Evolutionary conservation across 768 basidiomycete genomes (phyloP).

Genomic region (Amanita rimosa): DNA sequence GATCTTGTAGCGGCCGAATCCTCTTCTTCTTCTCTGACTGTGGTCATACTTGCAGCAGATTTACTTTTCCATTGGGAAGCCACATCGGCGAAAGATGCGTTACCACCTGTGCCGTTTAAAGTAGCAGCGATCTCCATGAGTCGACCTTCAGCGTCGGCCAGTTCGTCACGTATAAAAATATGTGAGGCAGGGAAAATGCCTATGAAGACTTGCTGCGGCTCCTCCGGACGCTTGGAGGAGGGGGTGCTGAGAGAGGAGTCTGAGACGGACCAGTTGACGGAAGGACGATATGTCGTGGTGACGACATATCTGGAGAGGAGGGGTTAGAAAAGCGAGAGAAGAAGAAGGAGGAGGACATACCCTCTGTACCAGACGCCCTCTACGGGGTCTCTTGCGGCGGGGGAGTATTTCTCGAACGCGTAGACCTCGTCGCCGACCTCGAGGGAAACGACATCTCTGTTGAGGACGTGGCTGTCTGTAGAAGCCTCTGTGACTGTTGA

Average conservation of each 20-base stretch:
- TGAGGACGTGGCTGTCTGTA: constrained; percentile 50
- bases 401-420: constrained; percentile 87
- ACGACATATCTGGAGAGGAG: constrained; percentile 61
- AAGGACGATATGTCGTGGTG: constrained; percentile 65
- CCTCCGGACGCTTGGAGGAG: constrained; percentile 51
- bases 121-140: constrained; percentile 66
- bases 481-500: constrained; percentile 55
- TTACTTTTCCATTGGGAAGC: constrained; percentile 28
- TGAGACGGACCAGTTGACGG: constrained; percentile 52
- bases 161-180: constrained; percentile 76
- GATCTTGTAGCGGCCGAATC: constrained; percentile 40
- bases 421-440: constrained; percentile 97
- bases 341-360: constrained; percentile 31
- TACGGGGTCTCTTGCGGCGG: constrained; percentile 52
- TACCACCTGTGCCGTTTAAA: constrained; percentile 24
- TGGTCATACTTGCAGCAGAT: constrained; percentile 38
- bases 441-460: constrained; percentile 72
- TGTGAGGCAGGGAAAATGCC: constrained; percentile 91
- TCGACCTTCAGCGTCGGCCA: constrained; percentile 80
- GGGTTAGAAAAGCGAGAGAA: constrained; percentile 6
- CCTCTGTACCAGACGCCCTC: constrained; percentile 91
- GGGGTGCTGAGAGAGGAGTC: constrained; percentile 30
- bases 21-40: constrained; percentile 56
- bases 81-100: constrained; percentile 18
- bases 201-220: constrained; percentile 81